These are phyloP conservation scores for Plantago ovata DNA, from an alignment of 257 asterid species.

Conservation along the genomic window DNA sequence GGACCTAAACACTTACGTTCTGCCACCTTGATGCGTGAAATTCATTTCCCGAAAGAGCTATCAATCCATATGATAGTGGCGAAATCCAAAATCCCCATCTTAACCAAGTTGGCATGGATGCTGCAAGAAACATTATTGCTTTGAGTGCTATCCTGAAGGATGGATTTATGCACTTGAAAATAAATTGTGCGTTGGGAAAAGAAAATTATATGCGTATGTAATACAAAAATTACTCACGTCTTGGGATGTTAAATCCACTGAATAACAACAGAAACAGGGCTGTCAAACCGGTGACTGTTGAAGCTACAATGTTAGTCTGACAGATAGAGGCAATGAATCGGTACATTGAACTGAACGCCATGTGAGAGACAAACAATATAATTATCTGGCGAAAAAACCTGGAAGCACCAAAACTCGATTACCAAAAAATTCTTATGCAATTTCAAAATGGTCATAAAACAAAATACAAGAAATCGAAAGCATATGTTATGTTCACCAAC, in stretches of 20 bases:
- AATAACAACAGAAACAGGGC: conserved; percentile 35
- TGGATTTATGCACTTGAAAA: background rate
- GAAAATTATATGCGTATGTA: background rate
- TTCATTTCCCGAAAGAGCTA: conserved; percentile 61
- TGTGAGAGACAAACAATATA: conserved; percentile 44
- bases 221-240: conserved; percentile 33
- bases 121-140: conserved; percentile 34
- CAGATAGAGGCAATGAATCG: conserved; percentile 60
- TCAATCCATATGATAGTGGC: conserved; percentile 68
- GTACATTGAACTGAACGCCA: conserved; percentile 52
- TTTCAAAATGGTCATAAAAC: background rate
- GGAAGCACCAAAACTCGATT: background rate
- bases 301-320: conserved; percentile 42
- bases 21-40: conserved; percentile 71
- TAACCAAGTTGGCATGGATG: conserved; percentile 66
- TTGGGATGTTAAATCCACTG: conserved; percentile 64
- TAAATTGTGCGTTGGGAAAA: background rate
- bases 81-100: conserved; percentile 72
- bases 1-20: conserved; percentile 30
- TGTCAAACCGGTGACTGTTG: conserved; percentile 42
- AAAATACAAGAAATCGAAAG: background rate
- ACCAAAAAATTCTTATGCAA: background rate
- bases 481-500: conserved; percentile 26
- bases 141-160: background rate
- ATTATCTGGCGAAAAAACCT: conserved; percentile 63